Evolutionary conservation across 306 rosid species (phyloP), one percentile per base, ranked within the genome.

Genomic region (Lupinus albus): DNA sequence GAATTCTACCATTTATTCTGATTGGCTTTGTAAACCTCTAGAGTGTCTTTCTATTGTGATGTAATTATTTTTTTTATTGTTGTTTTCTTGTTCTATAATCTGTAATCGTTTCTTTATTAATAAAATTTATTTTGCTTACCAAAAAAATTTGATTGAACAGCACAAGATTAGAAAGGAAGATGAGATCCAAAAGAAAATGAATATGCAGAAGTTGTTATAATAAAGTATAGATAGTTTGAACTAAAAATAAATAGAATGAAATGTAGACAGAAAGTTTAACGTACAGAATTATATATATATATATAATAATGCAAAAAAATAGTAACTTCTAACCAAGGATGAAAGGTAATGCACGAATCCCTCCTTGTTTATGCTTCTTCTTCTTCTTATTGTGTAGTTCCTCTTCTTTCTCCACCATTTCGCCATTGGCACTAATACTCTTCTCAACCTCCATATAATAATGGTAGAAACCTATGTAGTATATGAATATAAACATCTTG

Each of bases 321-420:
- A 11, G 38, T 11, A 2, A 21, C 4, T 7, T 2, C 69, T 61
- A 2, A 85, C 91, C 83, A 25, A 86, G 80, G 58, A 86, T 83
- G 81, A 86, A 86, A 30, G 88, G 88, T 75, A 86, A 60, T 59
- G 91, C 61, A 73, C 64, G 35, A 56, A 86, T 18, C 48, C 91
- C 91, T 78, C 91, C 91, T 65, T 46, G 79, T 77, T 3, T 64
- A 10, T 6, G 70, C 30, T 15, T 53, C 67, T 57, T 68, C 46
- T 8, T 67, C 52, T 61, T 62, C 28, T 49, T 33, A 6, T 45
- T 20, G 57, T 14, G 4, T 0, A 63, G 6, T 2, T 56, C 28
- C 30, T 76, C 64, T 45, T 62, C 61, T 54, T 45, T 54, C 58
- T 76, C 51, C 41, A 7, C 25, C 11, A 51, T 62, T 13, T 73